Evolutionary conservation across 2,329 filamentous ascomycete species (phyloP), one percentile per base, ranked within the genome.

Genomic region (Colletotrichum melonis): DNA sequence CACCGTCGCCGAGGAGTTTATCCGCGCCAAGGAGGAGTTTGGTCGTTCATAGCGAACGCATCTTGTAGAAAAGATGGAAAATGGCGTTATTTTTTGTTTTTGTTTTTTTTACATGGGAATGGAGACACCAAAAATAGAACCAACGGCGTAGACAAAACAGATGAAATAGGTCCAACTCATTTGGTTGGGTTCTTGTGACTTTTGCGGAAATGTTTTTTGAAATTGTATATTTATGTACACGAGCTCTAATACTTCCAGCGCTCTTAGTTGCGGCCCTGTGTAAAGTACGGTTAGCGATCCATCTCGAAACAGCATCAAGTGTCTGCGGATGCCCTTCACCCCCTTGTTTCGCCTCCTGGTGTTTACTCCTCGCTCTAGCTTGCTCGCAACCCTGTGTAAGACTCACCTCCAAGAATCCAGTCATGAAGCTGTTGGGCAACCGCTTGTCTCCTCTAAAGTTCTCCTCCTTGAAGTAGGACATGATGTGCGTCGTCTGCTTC

Each of bases 391-490:
- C 24, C 30, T 26, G 11, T 38, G 35, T 30, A 11, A 26, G 69
- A 82, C 91, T 82, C 86, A 95, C 97, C 94, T 98, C 95, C 80
- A 99, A 88, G 88, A 99, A 99, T 63, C 95, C 95, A 78, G 92
- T 90, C 86, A 99, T 97, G 86, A 99, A 99, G 87, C 91, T 97
- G 79, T 91, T 91, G 52, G 96, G 96, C 84, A 98, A 86, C 82
- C 91, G 91, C 78, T 94, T 83, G 88, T 93, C 83, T 91, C 94
- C 88, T 91, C 94, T 86, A 82, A 90, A 90, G 84, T 89, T 90
- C 84, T 98, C 95, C 79, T 92, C 89, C 82, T 95, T 92, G 89
- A 98, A 99, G 86, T 98, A 99, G 79, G 97, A 95, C 90, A 99
- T 95, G 78, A 99, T 90, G 83, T 99, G 97, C 76, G 94, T 94